These are phyloP conservation scores for Chaetoceros muelleri DNA, from an alignment of 108 stramenopile species.

Conservation along the genomic window DNA sequence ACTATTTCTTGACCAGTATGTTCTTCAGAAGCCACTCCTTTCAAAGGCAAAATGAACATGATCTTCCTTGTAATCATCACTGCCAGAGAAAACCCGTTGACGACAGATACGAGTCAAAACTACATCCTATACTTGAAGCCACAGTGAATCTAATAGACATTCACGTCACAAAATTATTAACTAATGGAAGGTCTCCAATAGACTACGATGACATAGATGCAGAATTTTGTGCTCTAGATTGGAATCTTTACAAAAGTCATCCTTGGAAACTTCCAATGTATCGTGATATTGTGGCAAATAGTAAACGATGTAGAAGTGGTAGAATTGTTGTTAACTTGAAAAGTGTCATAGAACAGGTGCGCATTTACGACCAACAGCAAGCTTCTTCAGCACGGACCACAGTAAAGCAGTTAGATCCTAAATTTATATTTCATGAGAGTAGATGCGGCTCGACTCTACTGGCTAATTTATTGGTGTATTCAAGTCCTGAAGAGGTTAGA, in stretches of 20 bases:
- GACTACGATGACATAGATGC: not conserved
- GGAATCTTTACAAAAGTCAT: not conserved
- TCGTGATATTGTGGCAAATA: not conserved
- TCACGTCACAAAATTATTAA: not conserved
- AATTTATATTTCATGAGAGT: conserved; percentile 87
- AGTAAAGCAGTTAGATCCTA: not conserved
- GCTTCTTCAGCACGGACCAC: not conserved
- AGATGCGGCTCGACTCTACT: conserved; percentile 88
- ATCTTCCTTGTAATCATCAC: too few species aligned
- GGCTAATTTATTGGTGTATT: conserved; percentile 81
- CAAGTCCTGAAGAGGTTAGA: conserved; percentile 42
- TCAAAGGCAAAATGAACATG: too few species aligned
- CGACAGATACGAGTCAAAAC: too few species aligned
- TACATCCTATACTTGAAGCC: too few species aligned
- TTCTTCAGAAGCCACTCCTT: too few species aligned
- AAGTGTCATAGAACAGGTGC: not conserved
- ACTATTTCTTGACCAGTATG: too few species aligned
- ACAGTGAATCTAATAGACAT: not conserved
- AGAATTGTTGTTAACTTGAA: not conserved
- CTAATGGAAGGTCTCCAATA: not conserved
- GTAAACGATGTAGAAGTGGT: not conserved
- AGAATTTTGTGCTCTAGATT: not conserved
- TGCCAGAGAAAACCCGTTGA: too few species aligned
- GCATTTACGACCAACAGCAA: not conserved
- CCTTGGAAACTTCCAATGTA: not conserved